A percentile compares a stretch with the other conserved stretches of the same genome.
Conservation (phyloP, 352 stramenopile genomes). For the Phytophthora cryptogea region DNA sequence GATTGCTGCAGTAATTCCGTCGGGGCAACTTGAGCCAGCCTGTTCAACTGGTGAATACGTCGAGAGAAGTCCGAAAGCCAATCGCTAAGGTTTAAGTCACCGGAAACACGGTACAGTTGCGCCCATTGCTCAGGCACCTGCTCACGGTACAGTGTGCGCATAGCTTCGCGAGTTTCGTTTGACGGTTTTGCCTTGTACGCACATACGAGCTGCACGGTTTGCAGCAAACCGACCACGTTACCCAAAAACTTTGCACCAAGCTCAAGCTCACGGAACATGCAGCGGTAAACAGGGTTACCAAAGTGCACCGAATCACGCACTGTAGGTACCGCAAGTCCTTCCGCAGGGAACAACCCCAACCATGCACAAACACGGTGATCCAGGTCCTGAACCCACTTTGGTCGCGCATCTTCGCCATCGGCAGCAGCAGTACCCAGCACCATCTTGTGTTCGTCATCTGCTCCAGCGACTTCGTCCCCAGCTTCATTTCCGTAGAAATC, state of each 20-base stretch:
- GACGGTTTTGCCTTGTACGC: constrained; percentile 87
- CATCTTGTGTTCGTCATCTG: constrained; percentile 68
- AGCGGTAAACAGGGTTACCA: constrained; percentile 91
- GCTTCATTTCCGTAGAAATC: constrained; percentile 79
- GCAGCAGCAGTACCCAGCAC: constrained; percentile 37
- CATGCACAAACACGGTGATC: constrained; percentile 67
- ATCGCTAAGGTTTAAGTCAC: constrained; percentile 67
- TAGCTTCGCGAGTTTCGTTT: constrained; percentile 84
- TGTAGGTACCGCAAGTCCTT: constrained; percentile 43
- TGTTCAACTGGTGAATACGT: constrained; percentile 68
- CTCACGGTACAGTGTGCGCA: constrained; percentile 77
- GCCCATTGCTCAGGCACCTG: constrained; percentile 67
- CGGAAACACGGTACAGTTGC: constrained; percentile 57
- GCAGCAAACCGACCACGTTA: constrained; percentile 71
- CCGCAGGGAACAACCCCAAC: constrained; percentile 60
- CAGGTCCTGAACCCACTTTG: constrained; percentile 85
- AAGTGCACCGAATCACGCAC: constrained; percentile 67
- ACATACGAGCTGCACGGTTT: constrained; percentile 76
- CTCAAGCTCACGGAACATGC: constrained; percentile 89
- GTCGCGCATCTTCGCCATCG: constrained; percentile 50
- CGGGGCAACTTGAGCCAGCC: constrained; percentile 47
- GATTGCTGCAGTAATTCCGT: constrained; percentile 44
- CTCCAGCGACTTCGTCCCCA: constrained; percentile 33
- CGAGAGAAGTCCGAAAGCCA: constrained; percentile 88
- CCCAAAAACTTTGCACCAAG: constrained; percentile 67